Evolutionary conservation across 257 asterid genomes (phyloP).

Genomic region (Solanum clarkiae): DNA sequence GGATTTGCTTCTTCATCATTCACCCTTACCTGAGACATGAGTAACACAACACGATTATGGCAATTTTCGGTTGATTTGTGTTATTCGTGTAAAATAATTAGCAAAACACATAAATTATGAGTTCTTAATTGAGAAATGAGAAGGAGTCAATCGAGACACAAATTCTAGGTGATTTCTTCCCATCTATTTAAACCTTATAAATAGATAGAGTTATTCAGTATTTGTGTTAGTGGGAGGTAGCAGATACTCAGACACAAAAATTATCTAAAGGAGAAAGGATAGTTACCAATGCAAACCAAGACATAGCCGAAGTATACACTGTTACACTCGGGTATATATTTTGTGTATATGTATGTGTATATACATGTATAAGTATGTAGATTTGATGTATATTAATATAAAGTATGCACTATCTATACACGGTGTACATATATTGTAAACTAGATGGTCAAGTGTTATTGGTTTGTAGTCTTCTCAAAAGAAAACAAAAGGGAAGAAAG

Average conservation of each 20-base stretch:
- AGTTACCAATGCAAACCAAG: not conserved
- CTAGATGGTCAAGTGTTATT: not conserved
- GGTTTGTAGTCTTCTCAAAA: not conserved
- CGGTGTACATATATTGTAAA: not conserved
- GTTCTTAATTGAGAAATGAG: not conserved
- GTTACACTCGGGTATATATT: not conserved
- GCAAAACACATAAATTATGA: not conserved
- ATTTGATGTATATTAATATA: not conserved
- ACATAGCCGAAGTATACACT: not conserved
- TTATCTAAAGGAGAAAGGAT: not conserved
- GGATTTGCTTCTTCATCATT: slow-evolving; percentile 20
- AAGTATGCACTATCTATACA: not conserved
- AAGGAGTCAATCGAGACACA: not conserved
- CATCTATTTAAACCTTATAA: not conserved
- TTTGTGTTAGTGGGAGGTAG: not conserved
- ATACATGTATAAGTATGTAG: not conserved
- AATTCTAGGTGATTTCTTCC: not conserved
- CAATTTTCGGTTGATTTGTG: not conserved
- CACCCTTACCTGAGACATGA: slow-evolving; percentile 45
- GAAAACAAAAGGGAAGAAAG: not conserved
- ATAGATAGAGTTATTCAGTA: not conserved
- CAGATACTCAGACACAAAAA: not conserved
- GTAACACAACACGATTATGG: not conserved
- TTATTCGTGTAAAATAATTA: not conserved
- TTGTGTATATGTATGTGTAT: not conserved